Evolutionary conservation across 192 early-diverging fungal species (phyloP), one percentile per base, ranked within the genome.

Genomic region (Diversispora epigaea): DNA sequence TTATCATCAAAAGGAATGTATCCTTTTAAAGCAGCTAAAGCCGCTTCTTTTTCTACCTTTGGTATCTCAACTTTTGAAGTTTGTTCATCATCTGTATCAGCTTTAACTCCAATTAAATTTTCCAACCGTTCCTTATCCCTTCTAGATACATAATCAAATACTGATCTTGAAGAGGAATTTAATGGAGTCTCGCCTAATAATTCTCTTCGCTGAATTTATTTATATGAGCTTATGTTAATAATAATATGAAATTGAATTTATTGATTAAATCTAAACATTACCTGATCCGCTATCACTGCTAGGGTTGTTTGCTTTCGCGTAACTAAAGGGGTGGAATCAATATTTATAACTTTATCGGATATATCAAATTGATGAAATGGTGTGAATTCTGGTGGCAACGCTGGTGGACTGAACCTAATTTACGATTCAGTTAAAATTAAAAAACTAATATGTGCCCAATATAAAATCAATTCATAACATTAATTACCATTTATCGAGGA

Each of bases 1-100:
- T 90, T 88, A 50, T 84, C 86, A 14, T 82, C 84, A 82, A 93
- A 95, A 0, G 94, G 94, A 73, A 94, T 90, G 76, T 91, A 94
- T 12, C 93, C 93, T 77, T 86, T 86, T 14, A 95, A 71, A 0
- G 93, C 92, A 0, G 86, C 84, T 54, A 83, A 25, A 0, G 94
- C 94, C 0, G 86, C 81, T n/a, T 85, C 80, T 69, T 87, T 89
- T 21, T 90, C 83, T 19, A 94, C 83, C n/a, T 70, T 77, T 0
- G 81, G 82, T 14, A 84, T 80, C 41, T 80, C 65, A 72, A 78
- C 81, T 45, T 78, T 81, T 17, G 17, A 6, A 58, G 32, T 6
- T 6, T 61, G 17, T 3, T 56, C 25, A 21, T 75, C 88, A 10
- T 68, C 60, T 1, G 75, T 69, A 11, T 81, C 77, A 44, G 78